A percentile compares a stretch with the other conserved stretches of the same genome.
phyloP scores from a whole-genome alignment of 2,329 filamentous ascomycete species.

The Dothiorella sarmentorum region DNA sequence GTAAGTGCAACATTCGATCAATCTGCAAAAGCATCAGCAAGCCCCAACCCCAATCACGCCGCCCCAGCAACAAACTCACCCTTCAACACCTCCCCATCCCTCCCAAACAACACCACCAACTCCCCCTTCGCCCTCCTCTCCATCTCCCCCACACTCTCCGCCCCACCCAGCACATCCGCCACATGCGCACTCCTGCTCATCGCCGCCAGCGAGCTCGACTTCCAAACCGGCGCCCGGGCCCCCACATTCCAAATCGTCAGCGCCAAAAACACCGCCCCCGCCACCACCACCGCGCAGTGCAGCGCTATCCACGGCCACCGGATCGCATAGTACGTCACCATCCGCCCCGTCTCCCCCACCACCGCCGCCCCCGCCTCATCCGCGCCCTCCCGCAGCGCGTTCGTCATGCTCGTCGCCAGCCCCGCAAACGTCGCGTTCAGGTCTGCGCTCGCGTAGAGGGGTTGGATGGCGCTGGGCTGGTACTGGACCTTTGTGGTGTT shows the following conservation, averaged over 20 bases:
- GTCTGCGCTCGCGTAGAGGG: slow-evolving; percentile 10
- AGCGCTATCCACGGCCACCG: background rate
- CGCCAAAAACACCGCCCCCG: background rate
- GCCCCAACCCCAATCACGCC: too few relatives aligned
- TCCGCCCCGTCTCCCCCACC: background rate
- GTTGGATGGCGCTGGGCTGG: slow-evolving; percentile 16
- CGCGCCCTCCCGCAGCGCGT: slow-evolving; percentile 16
- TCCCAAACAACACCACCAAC: background rate
- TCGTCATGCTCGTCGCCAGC: slow-evolving; percentile 21
- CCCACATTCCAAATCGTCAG: background rate
- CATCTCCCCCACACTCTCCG: background rate
- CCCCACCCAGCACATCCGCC: background rate
- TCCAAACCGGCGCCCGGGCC: slow-evolving; percentile 17
- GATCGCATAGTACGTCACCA: background rate
- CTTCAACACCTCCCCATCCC: background rate
- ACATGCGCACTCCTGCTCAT: background rate
- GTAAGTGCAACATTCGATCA: too few relatives aligned
- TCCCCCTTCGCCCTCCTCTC: background rate
- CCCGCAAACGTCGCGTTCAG: slow-evolving; percentile 16
- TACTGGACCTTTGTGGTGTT: slow-evolving; percentile 1
- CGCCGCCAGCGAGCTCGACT: slow-evolving; percentile 18
- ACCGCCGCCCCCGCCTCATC: background rate
- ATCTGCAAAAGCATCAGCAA: too few relatives aligned
- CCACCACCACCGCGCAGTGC: background rate
- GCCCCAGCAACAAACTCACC: too few relatives aligned